phyloP scores from a whole-genome alignment of 805 yeast genomes.

The Candida argentea region DNA sequence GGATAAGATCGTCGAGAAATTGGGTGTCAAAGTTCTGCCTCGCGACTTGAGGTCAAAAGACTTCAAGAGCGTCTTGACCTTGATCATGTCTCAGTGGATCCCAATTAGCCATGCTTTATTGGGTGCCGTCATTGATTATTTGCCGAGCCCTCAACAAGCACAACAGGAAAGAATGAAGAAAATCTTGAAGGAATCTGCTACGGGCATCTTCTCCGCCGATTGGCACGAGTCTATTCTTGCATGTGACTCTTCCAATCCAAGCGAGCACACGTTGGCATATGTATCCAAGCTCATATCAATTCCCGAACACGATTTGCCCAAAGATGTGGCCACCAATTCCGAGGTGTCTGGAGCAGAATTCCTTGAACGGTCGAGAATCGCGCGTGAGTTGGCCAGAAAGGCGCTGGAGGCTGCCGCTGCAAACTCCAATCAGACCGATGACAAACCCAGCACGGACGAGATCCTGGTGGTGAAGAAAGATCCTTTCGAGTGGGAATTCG shows the following conservation, averaged over 20 bases:
- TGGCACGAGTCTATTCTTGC: constrained; percentile 44
- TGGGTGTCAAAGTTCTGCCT: constrained; percentile 59
- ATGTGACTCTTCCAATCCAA: constrained; percentile 62
- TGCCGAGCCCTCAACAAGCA: constrained; percentile 76
- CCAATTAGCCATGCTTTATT: constrained; percentile 84
- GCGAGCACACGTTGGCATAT: constrained; percentile 46
- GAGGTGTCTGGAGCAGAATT: constrained; percentile 15
- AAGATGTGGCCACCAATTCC: constrained; percentile 23
- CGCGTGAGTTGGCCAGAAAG: constrained; percentile 56
- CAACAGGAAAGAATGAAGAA: constrained; percentile 65
- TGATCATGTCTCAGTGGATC: constrained; percentile 85
- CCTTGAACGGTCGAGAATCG: constrained; percentile 51
- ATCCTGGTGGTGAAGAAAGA: constrained; percentile 19
- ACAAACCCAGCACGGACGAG: constrained; percentile 13
- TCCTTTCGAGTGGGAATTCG: constrained; percentile 35
- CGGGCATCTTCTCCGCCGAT: constrained; percentile 38
- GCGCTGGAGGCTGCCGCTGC: constrained; percentile 45
- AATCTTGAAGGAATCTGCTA: constrained; percentile 40
- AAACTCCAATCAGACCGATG: constrained; percentile 11
- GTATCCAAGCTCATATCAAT: constrained; percentile 85
- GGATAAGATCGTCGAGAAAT: constrained; percentile 62
- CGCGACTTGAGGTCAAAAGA: constrained; percentile 78
- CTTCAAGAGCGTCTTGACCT: constrained; percentile 46
- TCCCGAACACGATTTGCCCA: constrained; percentile 73
- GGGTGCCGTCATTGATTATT: constrained; percentile 69